These are phyloP conservation scores for Eustoma russellianum DNA, from an alignment of 257 asterid species.

Conservation along the genomic window DNA sequence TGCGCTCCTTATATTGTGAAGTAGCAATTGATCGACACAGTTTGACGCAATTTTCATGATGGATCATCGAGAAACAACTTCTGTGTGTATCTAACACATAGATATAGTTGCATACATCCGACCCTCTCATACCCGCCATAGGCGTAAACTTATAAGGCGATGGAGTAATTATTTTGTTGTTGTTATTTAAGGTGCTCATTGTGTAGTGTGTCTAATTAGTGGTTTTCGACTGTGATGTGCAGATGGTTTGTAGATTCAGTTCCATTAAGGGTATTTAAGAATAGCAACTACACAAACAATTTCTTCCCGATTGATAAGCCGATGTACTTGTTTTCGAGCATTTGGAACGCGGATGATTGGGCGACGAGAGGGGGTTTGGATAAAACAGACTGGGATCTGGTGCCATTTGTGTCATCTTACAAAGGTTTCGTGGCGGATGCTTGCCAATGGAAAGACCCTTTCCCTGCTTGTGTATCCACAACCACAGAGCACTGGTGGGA, in stretches of 20 bases:
- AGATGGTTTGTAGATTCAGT: slow-evolving; percentile 75
- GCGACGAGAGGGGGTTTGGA: slow-evolving; percentile 93
- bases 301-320: slow-evolving; percentile 84
- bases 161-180: no score
- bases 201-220: no score
- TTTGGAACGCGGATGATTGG: slow-evolving; percentile 99
- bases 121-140: no score
- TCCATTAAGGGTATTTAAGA: slow-evolving; percentile 77
- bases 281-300: slow-evolving; percentile 78
- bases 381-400: slow-evolving; percentile 86
- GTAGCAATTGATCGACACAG: no score
- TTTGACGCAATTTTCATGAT: no score
- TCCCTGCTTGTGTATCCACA: slow-evolving; percentile 72
- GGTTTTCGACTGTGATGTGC: background rate
- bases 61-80: no score
- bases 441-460: slow-evolving; percentile 86
- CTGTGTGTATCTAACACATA: no score
- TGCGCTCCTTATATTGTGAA: no score
- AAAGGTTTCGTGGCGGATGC: slow-evolving; percentile 64
- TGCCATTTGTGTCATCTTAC: slow-evolving; percentile 86
- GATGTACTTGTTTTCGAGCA: slow-evolving; percentile 88
- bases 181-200: no score
- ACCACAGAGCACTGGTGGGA: slow-evolving; percentile 92
- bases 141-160: no score
- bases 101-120: no score